Base-by-base conservation (phyloP, 2,329 filamentous ascomycete genomes). In the Neurospora sp. region DNA sequence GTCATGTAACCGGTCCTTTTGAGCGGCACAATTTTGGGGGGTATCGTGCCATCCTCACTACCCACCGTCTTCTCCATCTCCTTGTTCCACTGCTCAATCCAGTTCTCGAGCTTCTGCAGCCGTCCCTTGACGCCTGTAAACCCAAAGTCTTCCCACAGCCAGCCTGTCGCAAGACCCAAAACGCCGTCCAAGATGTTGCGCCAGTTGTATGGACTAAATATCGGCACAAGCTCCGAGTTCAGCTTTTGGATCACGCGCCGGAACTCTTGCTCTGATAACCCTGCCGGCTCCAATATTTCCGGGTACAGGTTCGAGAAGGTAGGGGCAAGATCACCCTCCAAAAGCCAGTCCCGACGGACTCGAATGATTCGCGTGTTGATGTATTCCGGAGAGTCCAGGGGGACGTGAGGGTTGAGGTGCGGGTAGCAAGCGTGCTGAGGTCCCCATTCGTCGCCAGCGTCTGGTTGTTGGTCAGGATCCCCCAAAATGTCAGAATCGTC, bases 231-330 rank as follows among this genome's bases (percentile, higher is more conserved):
- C 73, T 93, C 89, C 13, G 86, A 82, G 77, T 99, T 99, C 69
- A 98, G 85, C 76, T 90, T 91, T 71, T 93, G 89, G 69, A 99
- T 88, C 38, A 98, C 82, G 11, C 85, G 85, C 3, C 96, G 89
- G 77, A 99, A 99, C 75, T 97, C 93, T 71, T 90, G 90, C 79
- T 99, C 96, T 0, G 88, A 86, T 62, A 99, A 82, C 39, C 94
- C 88, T 0, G 88, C 88, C 0, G 93, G 93, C 74, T 97, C 94
- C 8, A 99, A 84, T 70, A 99, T 97, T 78, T 99, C 96, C 0
- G 96, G 96, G 76, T 99, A 99, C 2, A 97, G 84, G 76, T 98
- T 97, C 17, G 93, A 96, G 78, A 96, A 98, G 0, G 94, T 93
- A 0, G 96, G 96, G 1, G 94, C 95, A 38, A 97, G 83, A 79